Conservation (phyloP, 2,329 filamentous ascomycete species). For the Metarhizium album region DNA sequence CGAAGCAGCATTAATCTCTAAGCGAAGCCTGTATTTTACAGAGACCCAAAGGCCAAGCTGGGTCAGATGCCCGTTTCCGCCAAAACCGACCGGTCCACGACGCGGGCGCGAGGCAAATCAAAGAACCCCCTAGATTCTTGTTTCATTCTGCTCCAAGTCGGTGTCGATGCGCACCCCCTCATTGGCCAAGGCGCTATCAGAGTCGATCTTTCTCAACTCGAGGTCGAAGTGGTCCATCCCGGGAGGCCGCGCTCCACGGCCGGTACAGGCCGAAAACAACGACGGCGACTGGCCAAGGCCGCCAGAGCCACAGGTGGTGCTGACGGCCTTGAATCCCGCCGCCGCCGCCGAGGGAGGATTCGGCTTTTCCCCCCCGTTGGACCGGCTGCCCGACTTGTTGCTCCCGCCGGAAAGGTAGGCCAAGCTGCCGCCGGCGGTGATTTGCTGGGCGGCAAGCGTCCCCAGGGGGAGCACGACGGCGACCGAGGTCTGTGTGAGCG, state of each 20-base stretch:
- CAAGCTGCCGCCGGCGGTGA: slow-evolving; percentile 19
- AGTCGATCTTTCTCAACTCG: slow-evolving; percentile 22
- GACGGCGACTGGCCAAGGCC: slow-evolving; percentile 13
- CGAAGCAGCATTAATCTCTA: not conserved
- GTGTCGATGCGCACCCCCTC: slow-evolving; percentile 10
- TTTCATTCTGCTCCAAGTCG: slow-evolving; percentile 21
- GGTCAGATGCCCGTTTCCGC: no score
- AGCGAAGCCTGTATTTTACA: not conserved
- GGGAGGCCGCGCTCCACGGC: not conserved
- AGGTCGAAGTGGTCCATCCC: slow-evolving; percentile 18
- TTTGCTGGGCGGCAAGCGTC: slow-evolving; percentile 38
- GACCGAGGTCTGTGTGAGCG: slow-evolving; percentile 38
- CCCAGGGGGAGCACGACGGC: slow-evolving; percentile 41
- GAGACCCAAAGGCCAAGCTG: not conserved
- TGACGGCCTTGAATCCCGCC: not conserved
- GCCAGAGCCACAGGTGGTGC: slow-evolving; percentile 6
- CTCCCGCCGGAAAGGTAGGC: slow-evolving; percentile 6
- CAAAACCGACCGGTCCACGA: no score
- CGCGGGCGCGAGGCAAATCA: not conserved
- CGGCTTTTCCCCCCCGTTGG: slow-evolving; percentile 1
- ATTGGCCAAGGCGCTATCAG: slow-evolving; percentile 9
- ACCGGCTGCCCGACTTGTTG: not conserved
- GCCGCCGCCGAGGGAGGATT: slow-evolving; percentile 9
- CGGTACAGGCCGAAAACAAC: slow-evolving; percentile 15
- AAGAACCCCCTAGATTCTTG: slow-evolving; percentile 17